Evolutionary conservation across 2,329 filamentous ascomycete genomes (phyloP).

Genomic region (Colletotrichum scovillei): DNA sequence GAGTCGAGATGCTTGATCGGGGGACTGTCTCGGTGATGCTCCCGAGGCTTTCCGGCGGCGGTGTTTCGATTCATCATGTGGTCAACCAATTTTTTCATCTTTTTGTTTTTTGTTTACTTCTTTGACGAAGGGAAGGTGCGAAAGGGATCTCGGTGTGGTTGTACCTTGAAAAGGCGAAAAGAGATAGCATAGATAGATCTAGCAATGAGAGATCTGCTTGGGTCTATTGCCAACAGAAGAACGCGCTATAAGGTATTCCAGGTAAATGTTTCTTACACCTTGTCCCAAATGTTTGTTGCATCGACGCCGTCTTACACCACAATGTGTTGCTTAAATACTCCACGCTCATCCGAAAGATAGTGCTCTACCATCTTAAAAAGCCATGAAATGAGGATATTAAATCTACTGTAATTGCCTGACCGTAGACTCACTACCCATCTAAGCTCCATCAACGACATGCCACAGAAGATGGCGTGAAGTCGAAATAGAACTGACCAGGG

Average conservation of each 20-base stretch:
- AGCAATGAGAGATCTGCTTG: too few relatives aligned
- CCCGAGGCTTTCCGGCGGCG: background rate
- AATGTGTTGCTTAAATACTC: background rate
- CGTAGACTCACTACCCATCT: too few relatives aligned
- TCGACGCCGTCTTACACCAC: background rate
- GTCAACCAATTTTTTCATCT: background rate
- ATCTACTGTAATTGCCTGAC: background rate
- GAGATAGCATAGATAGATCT: too few relatives aligned
- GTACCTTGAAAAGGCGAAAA: too few relatives aligned
- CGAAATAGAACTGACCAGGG: constrained; percentile 26
- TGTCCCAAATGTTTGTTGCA: background rate
- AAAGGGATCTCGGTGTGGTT: background rate
- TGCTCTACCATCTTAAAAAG: background rate
- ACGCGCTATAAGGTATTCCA: background rate
- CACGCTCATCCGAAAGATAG: background rate
- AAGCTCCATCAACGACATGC: background rate
- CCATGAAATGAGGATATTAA: background rate
- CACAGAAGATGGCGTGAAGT: background rate
- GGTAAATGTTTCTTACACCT: background rate
- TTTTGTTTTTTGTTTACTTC: too few relatives aligned
- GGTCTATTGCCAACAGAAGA: background rate
- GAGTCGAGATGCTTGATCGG: background rate
- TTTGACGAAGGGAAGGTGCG: too few relatives aligned
- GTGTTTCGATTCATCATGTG: background rate
- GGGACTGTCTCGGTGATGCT: background rate